Evolutionary conservation across 1,284 basidiomycete species (phyloP), one percentile per base, ranked within the genome.

Genomic region (Heterobasidion occidentale): DNA sequence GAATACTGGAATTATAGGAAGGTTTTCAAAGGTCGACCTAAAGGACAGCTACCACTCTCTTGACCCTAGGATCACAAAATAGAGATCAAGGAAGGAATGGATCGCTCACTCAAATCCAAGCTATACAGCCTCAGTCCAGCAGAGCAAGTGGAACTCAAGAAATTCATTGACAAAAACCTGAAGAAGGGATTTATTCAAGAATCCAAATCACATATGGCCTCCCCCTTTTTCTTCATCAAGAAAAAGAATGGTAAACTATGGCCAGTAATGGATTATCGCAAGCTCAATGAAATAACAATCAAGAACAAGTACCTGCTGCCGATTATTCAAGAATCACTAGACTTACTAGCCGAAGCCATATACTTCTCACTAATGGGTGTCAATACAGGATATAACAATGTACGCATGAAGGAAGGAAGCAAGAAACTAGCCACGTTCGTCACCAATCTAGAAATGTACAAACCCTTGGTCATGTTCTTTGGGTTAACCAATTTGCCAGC

Each of bases 311-410:
- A 59, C 19, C 58, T 49, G 0, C n/a, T 59, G 3, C 55, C 46
- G 3, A 46, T 56, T 12, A 56, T 59, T 17, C 20, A 51, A 15
- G 55, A 59, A 36, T 27, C 54, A 9, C 15, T 56, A 0, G 46
- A 58, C 33, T 51, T 54, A 3, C 42, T 58, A 42, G 47, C 49
- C n/a, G 50, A 45, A 0, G 51, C 57, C 0, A 38, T 36, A 9
- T 33, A 27, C 17, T 58, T 58, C 46, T 34, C 47, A 3, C 51
- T 69, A 0, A 56, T 63, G 9, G 61, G 67, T 36, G 60, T 57
- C 9, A 36, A 58, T 7, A 12, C 2, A n/a, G 38, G 46, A 48
- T 48, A 19, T 17, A 48, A 17, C 46, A 48, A 47, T 19, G 17
- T 47, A 9, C 46, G 1, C 9, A 47, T 11, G 2, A 11, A 47